A percentile compares a stretch with the other conserved stretches of the same genome.
Conservation (phyloP, 331 rosid genomes). For the Stylosanthes scabra region DNA sequence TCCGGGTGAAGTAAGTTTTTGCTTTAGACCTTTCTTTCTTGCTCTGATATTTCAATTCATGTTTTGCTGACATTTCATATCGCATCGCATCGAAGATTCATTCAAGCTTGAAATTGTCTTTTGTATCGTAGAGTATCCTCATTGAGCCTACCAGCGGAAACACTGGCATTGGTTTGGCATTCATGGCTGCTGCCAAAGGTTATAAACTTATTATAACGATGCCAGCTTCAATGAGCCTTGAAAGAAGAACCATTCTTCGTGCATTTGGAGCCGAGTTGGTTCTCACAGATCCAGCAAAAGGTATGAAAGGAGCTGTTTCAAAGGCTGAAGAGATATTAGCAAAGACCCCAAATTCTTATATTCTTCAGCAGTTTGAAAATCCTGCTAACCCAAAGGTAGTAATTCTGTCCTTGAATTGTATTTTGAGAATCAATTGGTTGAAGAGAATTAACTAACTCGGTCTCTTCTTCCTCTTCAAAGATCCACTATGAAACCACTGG, state of each 20-base stretch:
- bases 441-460: background rate
- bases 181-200: constrained; percentile 84
- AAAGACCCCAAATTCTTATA: constrained; percentile 73
- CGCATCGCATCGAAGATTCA: too few relatives aligned
- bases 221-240: constrained; percentile 88
- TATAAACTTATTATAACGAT: constrained; percentile 70
- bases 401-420: background rate
- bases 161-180: constrained; percentile 84
- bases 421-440: background rate
- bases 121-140: constrained; percentile 45
- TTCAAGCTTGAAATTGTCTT: background rate
- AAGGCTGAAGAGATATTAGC: constrained; percentile 75
- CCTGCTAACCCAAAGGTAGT: constrained; percentile 82
- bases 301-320: constrained; percentile 78
- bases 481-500: constrained; percentile 86
- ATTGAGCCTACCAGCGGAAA: constrained; percentile 84
- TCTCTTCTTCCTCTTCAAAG: constrained; percentile 37
- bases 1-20: constrained; percentile 65
- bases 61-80: background rate
- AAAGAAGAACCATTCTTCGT: constrained; percentile 71
- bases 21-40: background rate
- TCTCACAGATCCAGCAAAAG: constrained; percentile 78
- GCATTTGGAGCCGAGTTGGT: constrained; percentile 83
- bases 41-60: background rate
- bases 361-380: constrained; percentile 84